Conservation (phyloP, 257 asterid genomes). For the Orobanche coerulescens region DNA sequence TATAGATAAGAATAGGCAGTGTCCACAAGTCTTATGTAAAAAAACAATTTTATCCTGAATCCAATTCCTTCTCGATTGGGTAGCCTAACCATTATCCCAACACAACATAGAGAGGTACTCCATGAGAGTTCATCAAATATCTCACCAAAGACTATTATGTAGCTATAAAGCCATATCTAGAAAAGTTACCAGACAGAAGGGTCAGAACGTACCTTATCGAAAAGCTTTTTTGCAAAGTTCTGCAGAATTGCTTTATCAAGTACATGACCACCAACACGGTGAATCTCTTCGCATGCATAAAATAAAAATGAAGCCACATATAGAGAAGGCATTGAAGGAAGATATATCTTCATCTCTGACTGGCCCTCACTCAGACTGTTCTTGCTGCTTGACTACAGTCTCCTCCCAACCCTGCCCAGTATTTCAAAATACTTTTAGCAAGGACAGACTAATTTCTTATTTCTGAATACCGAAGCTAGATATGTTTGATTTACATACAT, state of each 20-base stretch:
- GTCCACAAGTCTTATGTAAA: not conserved
- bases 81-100: slow-evolving; percentile 2
- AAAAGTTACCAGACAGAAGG: slow-evolving; percentile 10
- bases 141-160: slow-evolving; percentile 34
- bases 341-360: slow-evolving; percentile 79
- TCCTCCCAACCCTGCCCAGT: slow-evolving; percentile 95
- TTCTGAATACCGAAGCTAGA: slow-evolving; percentile 6
- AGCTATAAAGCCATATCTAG: slow-evolving; percentile 11
- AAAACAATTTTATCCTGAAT: not conserved
- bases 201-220: slow-evolving; percentile 56
- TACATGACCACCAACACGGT: slow-evolving; percentile 92
- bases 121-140: slow-evolving; percentile 25
- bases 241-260: slow-evolving; percentile 76
- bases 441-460: slow-evolving; percentile 12
- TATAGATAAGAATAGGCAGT: not conserved
- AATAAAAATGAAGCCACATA: slow-evolving; percentile 68
- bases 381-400: slow-evolving; percentile 81
- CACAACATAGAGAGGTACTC: not conserved
- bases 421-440: slow-evolving; percentile 21
- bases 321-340: slow-evolving; percentile 95
- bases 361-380: slow-evolving; percentile 55
- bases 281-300: slow-evolving; percentile 90
- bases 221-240: slow-evolving; percentile 69
- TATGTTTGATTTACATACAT: not conserved
- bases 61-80: not conserved